phyloP scores from a whole-genome alignment of 2,329 filamentous ascomycete genomes.

The Domatiomyces globalis region DNA sequence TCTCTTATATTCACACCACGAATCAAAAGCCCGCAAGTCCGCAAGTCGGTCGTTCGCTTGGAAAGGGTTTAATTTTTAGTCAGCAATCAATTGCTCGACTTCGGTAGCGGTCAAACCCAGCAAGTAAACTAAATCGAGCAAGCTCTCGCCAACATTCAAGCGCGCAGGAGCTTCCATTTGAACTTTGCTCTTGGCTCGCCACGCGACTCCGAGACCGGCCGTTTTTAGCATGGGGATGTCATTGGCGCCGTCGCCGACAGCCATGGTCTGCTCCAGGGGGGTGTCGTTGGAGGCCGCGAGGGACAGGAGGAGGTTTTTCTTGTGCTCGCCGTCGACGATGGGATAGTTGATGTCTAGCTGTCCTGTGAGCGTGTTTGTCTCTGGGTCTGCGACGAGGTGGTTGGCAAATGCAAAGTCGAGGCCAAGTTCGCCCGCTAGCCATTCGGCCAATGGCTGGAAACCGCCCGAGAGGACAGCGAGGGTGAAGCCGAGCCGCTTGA shows the following conservation, averaged over 20 bases:
- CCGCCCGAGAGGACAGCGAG: conserved; percentile 86
- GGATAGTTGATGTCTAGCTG: conserved; percentile 38
- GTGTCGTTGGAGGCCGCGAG: conserved; percentile 43
- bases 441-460: conserved; percentile 76
- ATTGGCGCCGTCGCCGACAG: conserved; percentile 51
- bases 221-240: conserved; percentile 51
- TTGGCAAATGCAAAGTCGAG: conserved; percentile 86
- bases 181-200: conserved; percentile 51
- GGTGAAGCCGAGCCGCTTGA: conserved; percentile 69
- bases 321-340: conserved; percentile 47
- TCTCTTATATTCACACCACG: neutral
- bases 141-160: conserved; percentile 40
- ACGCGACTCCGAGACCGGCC: conserved; percentile 48
- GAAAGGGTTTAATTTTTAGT: conserved; percentile 1
- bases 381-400: conserved; percentile 39
- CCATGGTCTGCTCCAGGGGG: conserved; percentile 40
- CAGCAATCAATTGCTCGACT: conserved; percentile 30
- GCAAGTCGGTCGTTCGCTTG: neutral
- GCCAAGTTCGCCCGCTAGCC: conserved; percentile 66
- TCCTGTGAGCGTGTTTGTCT: conserved; percentile 40
- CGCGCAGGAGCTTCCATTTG: conserved; percentile 47
- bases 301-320: conserved; percentile 39
- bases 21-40: neutral
- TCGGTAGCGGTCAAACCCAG: conserved; percentile 40
- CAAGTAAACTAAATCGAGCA: conserved; percentile 46